Base-by-base conservation (phyloP, 306 rosid genomes). In the Lathyrus aphaca region DNA sequence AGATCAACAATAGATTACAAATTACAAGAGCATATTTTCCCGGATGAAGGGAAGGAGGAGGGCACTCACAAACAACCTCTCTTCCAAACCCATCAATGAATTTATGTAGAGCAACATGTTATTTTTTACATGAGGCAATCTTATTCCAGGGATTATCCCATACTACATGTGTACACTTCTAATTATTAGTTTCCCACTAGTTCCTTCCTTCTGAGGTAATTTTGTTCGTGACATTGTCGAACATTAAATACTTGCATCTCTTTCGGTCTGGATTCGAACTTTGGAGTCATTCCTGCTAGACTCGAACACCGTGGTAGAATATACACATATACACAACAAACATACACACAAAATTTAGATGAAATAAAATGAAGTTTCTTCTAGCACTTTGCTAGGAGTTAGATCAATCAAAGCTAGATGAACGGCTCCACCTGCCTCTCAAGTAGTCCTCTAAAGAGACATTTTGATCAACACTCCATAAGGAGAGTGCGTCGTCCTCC, bases 401-500 rank as follows among this genome's bases (percentile, higher is more conserved):
- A 8, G 40, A 59, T 87, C 77, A 95, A 81, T 95, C 96, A 71
- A 91, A 95, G 87, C 99, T 91, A 25, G 99, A 95, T 21, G 97
- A 91, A 43, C 92, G 95, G 87, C 99, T 91, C 96, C 99, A 95
- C 79, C 97, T 78, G 68, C 99, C 97, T 80, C 79, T 83, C 76
- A 95, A 67, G 74, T 91, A 95, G 80, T 91, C 99, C 75, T 91
- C 95, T 66, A 91, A 72, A 4, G 97, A 87, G 61, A 95, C 85
- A 40, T 78, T 79, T 38, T 91, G 99, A 55, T 91, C 97, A 18
- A 87, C 62, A 71, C 99, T 91, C 82, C 92, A 86, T 64, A 87
- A 40, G 76, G 99, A 95, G 89, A 84, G 91, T 2, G 91, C 83
- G 84, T 95, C 96, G 55, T 91, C 96, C 71, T 88, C 99, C 81